phyloP scores from a whole-genome alignment of 768 basidiomycete species.

The Lentinula boryana region DNA sequence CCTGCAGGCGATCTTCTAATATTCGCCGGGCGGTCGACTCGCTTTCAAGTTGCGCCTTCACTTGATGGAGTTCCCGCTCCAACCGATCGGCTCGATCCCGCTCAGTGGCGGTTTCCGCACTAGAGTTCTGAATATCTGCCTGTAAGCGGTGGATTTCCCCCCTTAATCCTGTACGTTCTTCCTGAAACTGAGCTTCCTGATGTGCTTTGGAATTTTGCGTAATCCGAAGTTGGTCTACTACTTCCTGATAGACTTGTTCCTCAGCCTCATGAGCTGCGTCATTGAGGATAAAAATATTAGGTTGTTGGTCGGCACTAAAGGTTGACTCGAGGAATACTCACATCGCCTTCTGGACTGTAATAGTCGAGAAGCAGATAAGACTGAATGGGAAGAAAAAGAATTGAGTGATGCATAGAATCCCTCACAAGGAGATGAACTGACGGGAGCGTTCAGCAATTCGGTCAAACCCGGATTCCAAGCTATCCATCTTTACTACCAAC shows the following conservation, averaged over 20 bases:
- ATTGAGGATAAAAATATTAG: slow-evolving; percentile 7
- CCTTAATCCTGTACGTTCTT: slow-evolving; percentile 50
- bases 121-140: slow-evolving; percentile 32
- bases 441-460: slow-evolving; percentile 80
- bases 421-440: slow-evolving; percentile 30
- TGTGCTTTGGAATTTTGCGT: slow-evolving; percentile 50
- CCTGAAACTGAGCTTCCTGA: slow-evolving; percentile 52
- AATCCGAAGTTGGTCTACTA: slow-evolving; percentile 60
- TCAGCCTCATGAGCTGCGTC: slow-evolving; percentile 64
- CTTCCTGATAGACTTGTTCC: slow-evolving; percentile 67
- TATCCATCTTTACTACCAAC: slow-evolving; percentile 73
- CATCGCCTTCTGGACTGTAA: slow-evolving; percentile 65
- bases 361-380: slow-evolving; percentile 71
- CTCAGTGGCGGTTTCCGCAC: slow-evolving; percentile 33
- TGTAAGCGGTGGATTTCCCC: slow-evolving; percentile 53
- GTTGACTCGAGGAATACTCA: slow-evolving; percentile 30
- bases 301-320: not conserved
- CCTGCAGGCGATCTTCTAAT: slow-evolving; percentile 57
- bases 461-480: slow-evolving; percentile 75
- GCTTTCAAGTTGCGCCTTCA: slow-evolving; percentile 56
- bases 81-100: slow-evolving; percentile 48
- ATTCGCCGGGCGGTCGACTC: slow-evolving; percentile 57
- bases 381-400: slow-evolving; percentile 28
- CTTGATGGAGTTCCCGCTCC: slow-evolving; percentile 61
- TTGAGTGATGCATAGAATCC: slow-evolving; percentile 1